Percentiles rank a stretch among this genome's conserved stretches.
These are phyloP conservation scores for Nitzschia putrida DNA, from an alignment of 108 stramenopile genomes.

Conservation along the genomic window DNA sequence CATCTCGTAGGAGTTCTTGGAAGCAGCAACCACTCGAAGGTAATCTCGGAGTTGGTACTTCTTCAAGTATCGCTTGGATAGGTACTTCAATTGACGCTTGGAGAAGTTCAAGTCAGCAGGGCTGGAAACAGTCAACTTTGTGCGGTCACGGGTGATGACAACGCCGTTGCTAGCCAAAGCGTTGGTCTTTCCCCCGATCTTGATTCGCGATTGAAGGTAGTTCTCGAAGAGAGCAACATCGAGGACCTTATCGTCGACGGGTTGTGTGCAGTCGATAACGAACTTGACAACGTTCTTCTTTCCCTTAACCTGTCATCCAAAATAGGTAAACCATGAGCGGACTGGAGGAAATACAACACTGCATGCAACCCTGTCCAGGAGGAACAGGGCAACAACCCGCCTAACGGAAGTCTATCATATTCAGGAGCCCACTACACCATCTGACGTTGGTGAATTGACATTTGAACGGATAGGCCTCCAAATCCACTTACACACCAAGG, in stretches of 20 bases:
- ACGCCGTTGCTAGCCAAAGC: constrained; percentile 76
- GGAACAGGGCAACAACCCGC: constrained; percentile 10
- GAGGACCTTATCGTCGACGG: constrained; percentile 97
- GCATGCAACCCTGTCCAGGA: background rate
- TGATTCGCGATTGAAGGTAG: constrained; percentile 97
- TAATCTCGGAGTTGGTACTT: constrained; percentile 98
- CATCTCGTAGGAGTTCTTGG: constrained; percentile 92
- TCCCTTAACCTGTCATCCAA: constrained; percentile 64
- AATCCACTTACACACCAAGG: constrained; percentile 3
- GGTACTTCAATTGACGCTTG: constrained; percentile 99
- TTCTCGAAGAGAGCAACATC: constrained; percentile 97
- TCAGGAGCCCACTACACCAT: constrained; percentile 15
- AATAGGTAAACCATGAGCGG: background rate
- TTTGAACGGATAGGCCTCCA: constrained; percentile 39
- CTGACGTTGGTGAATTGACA: constrained; percentile 1
- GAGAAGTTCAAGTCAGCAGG: constrained; percentile 90
- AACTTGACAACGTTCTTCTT: constrained; percentile 95
- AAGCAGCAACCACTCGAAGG: constrained; percentile 94
- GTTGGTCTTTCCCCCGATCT: constrained; percentile 86
- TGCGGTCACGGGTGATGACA: constrained; percentile 85
- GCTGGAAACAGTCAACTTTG: constrained; percentile 87
- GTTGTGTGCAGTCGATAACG: constrained; percentile 96
- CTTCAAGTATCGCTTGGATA: constrained; percentile 99
- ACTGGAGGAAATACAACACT: background rate
- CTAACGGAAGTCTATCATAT: constrained; percentile 1